Evolutionary conservation across 352 stramenopile species (phyloP).

Genomic region (Thraustochytrium sp.): DNA sequence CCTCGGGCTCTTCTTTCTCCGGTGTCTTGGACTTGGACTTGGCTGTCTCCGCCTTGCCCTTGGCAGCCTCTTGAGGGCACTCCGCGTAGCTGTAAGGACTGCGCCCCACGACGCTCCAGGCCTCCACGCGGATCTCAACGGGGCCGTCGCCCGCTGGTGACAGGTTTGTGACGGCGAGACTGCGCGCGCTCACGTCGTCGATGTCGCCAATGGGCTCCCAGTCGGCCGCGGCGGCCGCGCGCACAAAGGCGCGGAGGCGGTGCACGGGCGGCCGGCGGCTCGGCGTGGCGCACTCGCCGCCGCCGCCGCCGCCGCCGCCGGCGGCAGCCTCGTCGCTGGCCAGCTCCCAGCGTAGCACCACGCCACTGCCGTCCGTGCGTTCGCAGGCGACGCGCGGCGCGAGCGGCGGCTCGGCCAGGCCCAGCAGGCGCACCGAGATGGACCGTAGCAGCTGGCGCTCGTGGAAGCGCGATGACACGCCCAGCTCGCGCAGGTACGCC

Average conservation of each 20-base stretch:
- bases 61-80: too few species aligned
- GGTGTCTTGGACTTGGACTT: neutral
- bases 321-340: neutral
- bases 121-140: neutral
- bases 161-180: neutral
- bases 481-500: conserved; percentile 1
- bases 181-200: neutral
- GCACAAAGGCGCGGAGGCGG: neutral
- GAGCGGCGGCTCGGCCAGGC: neutral
- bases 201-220: neutral
- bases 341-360: neutral
- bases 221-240: neutral
- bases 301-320: neutral
- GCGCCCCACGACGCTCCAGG: conserved; percentile 16
- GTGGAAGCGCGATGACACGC: neutral
- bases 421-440: neutral
- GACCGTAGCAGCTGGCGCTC: neutral
- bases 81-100: neutral
- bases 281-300: neutral
- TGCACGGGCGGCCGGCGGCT: neutral
- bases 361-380: neutral
- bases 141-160: neutral
- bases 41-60: neutral
- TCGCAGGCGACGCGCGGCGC: neutral
- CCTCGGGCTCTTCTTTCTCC: neutral